These are phyloP conservation scores for Salvia hispanica DNA, from an alignment of 257 asterid genomes.

Conservation along the genomic window DNA sequence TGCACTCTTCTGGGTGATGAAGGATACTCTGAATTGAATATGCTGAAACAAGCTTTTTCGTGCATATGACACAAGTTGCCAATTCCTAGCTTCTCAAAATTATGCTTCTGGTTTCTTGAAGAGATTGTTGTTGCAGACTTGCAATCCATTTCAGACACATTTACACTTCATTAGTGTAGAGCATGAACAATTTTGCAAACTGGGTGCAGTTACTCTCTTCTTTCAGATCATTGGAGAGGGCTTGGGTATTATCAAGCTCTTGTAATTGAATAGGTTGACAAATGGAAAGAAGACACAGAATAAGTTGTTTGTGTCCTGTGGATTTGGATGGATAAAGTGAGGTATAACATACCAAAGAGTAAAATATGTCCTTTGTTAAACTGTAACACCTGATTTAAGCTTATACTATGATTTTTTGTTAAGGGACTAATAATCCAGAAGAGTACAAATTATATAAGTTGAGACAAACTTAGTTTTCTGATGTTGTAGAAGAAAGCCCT, in stretches of 20 bases:
- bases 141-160: not conserved
- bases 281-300: no score
- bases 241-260: slow-evolving; percentile 10
- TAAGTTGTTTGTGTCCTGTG: no score
- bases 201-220: slow-evolving; percentile 20
- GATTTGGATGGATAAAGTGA: no score
- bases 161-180: slow-evolving; percentile 11
- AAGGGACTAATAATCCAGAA: not conserved
- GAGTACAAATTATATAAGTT: slow-evolving; percentile 5
- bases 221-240: slow-evolving; percentile 3
- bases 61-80: slow-evolving; percentile 6
- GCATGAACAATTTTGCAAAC: slow-evolving; percentile 1
- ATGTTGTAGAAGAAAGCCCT: not conserved
- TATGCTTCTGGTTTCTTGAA: not conserved
- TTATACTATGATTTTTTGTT: not conserved
- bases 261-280: not conserved
- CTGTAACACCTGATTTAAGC: not conserved
- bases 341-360: no score
- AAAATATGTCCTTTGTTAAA: no score
- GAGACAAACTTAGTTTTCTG: not conserved
- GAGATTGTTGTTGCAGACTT: not conserved
- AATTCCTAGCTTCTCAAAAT: not conserved
- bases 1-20: not conserved
- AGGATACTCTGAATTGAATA: not conserved
- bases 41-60: slow-evolving; percentile 1